These are phyloP conservation scores for Zygotorulaspora mrakii DNA, from an alignment of 1,139 yeast genomes.

Conservation along the genomic window DNA sequence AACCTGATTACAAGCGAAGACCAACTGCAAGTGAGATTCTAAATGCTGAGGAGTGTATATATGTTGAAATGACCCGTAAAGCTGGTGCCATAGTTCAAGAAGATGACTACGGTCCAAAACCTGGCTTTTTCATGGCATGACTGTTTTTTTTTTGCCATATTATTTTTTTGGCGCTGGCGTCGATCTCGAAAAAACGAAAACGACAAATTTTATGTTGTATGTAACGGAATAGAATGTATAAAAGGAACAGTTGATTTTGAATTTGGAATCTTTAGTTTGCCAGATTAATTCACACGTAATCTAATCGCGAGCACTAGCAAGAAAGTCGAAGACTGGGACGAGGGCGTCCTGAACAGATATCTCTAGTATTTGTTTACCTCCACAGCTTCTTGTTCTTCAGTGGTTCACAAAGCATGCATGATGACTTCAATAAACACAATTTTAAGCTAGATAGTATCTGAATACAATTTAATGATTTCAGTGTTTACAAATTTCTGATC, in stretches of 20 bases:
- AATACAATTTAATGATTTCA: conserved; percentile 31
- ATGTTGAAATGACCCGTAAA: conserved; percentile 77
- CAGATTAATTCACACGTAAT: too few relatives aligned
- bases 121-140: conserved; percentile 36
- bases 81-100: conserved; percentile 96
- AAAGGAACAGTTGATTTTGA: too few relatives aligned
- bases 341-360: conserved; percentile 12
- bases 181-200: too few relatives aligned
- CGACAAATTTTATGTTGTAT: too few relatives aligned
- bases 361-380: not conserved
- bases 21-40: conserved; percentile 74
- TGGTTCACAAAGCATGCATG: too few relatives aligned
- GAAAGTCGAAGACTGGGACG: too few relatives aligned
- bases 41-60: conserved; percentile 64
- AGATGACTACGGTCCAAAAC: conserved; percentile 90
- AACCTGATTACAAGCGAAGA: conserved; percentile 78
- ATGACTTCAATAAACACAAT: conserved; percentile 32
- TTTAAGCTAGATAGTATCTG: conserved; percentile 38
- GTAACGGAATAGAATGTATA: too few relatives aligned
- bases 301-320: too few relatives aligned
- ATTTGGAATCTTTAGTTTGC: too few relatives aligned
- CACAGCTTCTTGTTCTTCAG: too few relatives aligned
- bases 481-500: conserved; percentile 26
- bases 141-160: not conserved
- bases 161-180: conserved; percentile 10